Conservation (phyloP, 106 monocot species). For the Acanthochlamys bracteata region DNA sequence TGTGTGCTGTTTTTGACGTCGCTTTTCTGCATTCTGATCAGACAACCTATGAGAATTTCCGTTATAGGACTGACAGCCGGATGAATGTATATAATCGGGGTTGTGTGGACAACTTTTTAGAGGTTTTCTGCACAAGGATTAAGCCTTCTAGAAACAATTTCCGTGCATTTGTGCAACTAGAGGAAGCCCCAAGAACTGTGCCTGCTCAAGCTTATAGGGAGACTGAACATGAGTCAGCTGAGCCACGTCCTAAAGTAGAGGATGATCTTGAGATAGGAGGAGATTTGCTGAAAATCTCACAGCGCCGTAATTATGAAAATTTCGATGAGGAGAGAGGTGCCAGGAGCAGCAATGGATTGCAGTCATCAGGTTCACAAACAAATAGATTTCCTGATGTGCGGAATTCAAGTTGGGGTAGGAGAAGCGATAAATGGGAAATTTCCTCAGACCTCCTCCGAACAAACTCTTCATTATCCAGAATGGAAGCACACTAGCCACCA, state of each 20-base stretch:
- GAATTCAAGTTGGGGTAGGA: conserved; percentile 31
- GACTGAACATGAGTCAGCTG: conserved; percentile 34
- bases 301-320: conserved; percentile 42
- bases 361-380: conserved; percentile 8
- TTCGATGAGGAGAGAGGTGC: conserved; percentile 42
- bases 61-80: conserved; percentile 70
- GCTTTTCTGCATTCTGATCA: conserved; percentile 21
- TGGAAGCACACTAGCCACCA: neutral
- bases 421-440: conserved; percentile 44
- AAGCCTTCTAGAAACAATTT: conserved; percentile 70
- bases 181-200: conserved; percentile 19
- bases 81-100: conserved; percentile 58
- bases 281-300: conserved; percentile 71
- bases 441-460: conserved; percentile 32
- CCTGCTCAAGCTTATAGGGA: conserved; percentile 10
- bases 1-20: neutral
- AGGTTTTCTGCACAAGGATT: conserved; percentile 67
- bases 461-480: conserved; percentile 17
- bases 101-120: conserved; percentile 63
- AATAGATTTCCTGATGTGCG: conserved; percentile 12
- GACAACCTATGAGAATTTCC: conserved; percentile 97
- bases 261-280: conserved; percentile 89
- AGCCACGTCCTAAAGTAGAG: conserved; percentile 75
- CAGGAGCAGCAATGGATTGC: conserved; percentile 19
- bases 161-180: conserved; percentile 45